Conservation (phyloP, 148 eudicot genomes). For the Heliamphora exappendiculata region DNA sequence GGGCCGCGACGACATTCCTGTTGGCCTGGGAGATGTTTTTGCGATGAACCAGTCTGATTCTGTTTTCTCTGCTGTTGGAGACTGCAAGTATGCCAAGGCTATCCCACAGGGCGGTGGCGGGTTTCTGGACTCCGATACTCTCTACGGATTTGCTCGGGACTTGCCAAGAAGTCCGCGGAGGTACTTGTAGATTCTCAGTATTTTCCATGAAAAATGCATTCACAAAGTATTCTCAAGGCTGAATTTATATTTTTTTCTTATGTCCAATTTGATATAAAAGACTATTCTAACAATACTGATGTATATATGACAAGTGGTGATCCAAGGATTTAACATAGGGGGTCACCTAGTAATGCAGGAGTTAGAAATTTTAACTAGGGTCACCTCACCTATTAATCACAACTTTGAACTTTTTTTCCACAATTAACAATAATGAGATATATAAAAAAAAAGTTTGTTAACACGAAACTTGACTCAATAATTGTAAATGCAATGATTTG, state of each 20-base stretch:
- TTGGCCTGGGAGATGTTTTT: constrained; percentile 69
- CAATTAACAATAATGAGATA: too few species aligned
- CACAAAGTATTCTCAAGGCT: not conserved
- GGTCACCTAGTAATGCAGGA: too few species aligned
- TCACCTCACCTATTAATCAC: too few species aligned
- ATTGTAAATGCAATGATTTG: too few species aligned
- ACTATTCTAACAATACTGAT: too few species aligned
- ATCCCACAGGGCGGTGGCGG: constrained; percentile 93
- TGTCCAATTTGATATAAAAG: not conserved
- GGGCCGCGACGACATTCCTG: constrained; percentile 88
- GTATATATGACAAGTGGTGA: too few species aligned
- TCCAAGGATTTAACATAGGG: too few species aligned
- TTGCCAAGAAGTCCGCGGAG: constrained; percentile 86
- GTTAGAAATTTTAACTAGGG: too few species aligned
- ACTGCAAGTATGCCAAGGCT: constrained; percentile 65
- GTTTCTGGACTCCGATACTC: constrained; percentile 79
- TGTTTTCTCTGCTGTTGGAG: constrained; percentile 41
- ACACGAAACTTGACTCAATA: too few species aligned
- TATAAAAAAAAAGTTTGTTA: too few species aligned
- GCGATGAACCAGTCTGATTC: constrained; percentile 64
- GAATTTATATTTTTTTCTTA: not conserved
- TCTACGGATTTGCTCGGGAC: constrained; percentile 68
- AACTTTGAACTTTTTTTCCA: too few species aligned
- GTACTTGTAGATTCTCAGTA: constrained; percentile 12
- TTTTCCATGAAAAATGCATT: not conserved